Percentiles rank a stretch among this genome's conserved stretches.
These are phyloP conservation scores for Ceratobasidium sp. DNA, from an alignment of 1,284 basidiomycete genomes.

Conservation along the genomic window DNA sequence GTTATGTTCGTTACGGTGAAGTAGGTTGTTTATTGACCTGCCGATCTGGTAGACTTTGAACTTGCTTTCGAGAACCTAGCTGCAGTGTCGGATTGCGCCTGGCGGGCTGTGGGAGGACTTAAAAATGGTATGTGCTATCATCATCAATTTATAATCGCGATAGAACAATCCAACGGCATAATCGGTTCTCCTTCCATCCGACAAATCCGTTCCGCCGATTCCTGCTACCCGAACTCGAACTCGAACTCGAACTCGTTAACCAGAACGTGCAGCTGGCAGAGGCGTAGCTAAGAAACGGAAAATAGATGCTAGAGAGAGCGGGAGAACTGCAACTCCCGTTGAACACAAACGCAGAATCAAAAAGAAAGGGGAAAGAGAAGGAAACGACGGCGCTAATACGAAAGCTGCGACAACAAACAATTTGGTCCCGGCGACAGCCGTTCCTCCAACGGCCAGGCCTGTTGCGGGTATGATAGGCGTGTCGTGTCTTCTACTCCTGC, in stretches of 20 bases:
- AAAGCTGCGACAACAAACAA: background rate
- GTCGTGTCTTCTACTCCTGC: background rate
- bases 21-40: background rate
- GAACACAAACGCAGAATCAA: background rate
- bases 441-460: background rate
- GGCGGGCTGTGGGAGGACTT: slow-evolving; percentile 39
- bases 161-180: slow-evolving; percentile 36
- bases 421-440: background rate
- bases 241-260: slow-evolving; percentile 12
- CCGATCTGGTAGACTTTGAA: slow-evolving; percentile 13
- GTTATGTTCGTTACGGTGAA: background rate
- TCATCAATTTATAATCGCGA: background rate
- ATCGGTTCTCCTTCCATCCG: slow-evolving; percentile 39
- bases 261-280: background rate
- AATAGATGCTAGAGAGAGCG: slow-evolving; percentile 15
- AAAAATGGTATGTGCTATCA: slow-evolving; percentile 11
- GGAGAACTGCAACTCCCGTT: slow-evolving; percentile 15
- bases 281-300: slow-evolving; percentile 21
- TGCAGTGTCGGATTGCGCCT: slow-evolving; percentile 36
- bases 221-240: too few species aligned
- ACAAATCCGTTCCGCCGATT: background rate
- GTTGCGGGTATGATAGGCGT: too few species aligned
- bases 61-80: slow-evolving; percentile 25
- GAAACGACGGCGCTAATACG: background rate
- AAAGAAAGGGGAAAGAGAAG: slow-evolving; percentile 38